Percentiles rank a stretch among this genome's conserved stretches.
Evolutionary conservation across 306 rosid species (phyloP).

Genomic region (Sesbania bispinosa): DNA sequence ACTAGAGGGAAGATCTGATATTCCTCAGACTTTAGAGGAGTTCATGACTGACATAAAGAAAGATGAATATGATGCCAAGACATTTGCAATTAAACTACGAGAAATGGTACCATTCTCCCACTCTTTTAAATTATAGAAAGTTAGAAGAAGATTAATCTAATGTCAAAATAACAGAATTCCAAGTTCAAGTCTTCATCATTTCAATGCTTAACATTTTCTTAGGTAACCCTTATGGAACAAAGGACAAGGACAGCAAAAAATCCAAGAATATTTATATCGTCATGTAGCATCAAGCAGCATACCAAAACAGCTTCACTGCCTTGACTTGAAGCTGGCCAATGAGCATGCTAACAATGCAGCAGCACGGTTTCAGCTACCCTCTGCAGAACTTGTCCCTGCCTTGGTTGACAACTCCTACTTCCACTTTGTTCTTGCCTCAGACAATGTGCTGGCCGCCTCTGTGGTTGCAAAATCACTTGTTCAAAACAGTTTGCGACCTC

Average conservation of each 20-base stretch:
- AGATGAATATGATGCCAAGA: constrained; percentile 56
- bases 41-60: constrained; percentile 70
- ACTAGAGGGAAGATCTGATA: constrained; percentile 69
- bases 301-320: constrained; percentile 94
- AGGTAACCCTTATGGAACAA: constrained; percentile 67
- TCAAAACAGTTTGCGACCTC: constrained; percentile 62
- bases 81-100: constrained; percentile 78
- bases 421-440: constrained; percentile 93
- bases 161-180: background rate
- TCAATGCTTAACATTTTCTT: constrained; percentile 13
- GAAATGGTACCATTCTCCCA: constrained; percentile 56
- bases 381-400: constrained; percentile 80
- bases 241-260: constrained; percentile 82
- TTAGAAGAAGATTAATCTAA: background rate
- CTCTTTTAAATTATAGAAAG: background rate
- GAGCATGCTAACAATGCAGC: constrained; percentile 85
- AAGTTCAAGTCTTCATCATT: background rate
- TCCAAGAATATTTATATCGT: constrained; percentile 79
- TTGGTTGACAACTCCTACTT: constrained; percentile 76
- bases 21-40: constrained; percentile 78
- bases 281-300: constrained; percentile 97
- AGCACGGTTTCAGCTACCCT: constrained; percentile 90
- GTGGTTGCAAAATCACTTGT: constrained; percentile 86
- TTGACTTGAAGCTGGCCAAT: constrained; percentile 67
- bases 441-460: constrained; percentile 88